Base-by-base conservation (phyloP, 2,329 filamentous ascomycete species). In the Bipolaris bicolor region DNA sequence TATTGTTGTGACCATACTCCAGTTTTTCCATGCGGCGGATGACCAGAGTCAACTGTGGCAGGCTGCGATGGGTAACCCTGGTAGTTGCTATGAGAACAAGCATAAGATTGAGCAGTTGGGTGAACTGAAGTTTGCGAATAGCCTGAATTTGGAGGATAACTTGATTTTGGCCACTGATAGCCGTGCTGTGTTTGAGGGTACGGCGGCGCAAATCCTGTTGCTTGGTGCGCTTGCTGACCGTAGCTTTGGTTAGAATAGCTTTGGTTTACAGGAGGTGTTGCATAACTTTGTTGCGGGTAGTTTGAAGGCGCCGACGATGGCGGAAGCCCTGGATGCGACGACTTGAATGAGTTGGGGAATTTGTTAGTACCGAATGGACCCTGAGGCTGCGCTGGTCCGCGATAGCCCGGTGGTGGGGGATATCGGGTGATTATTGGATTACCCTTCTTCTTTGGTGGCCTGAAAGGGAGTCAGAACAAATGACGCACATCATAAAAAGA, bases 371-470 rank as follows among this genome's bases (percentile, higher is more conserved):
- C 65, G 49, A 70, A 75, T 29, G 68, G 64, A 16, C 62, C 67
- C 50, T 73, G 70, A 43, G 70, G 65, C 55, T 74, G 74, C 44
- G 67, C 66, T 40, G 72, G 73, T 36, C 72, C 70, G 48, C 69
- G 74, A 60, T 81, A 82, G 13, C 79, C 79, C n/a, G 79, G 79
- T 29, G 80, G 81, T 40, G 80, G 80, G 47, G 80, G 78, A 69
- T 82, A 82, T 31, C 78, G 73, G 7, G 80, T 83, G 58, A 82
- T 81, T 62, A 82, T 74, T 6, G 79, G 78, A 58, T 81, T 80
- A 18, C 78, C 75, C 60, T 80, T 82, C 54, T 77, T 79, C 66
- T 82, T 83, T 2, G 68, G 68, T 13, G 68, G 67, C 33, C 73
- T 76, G 45, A 36, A 41, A 34, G 29, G 18, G 24, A 33, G 60